phyloP scores from a whole-genome alignment of 768 basidiomycete species.

The Boletus sp. region DNA sequence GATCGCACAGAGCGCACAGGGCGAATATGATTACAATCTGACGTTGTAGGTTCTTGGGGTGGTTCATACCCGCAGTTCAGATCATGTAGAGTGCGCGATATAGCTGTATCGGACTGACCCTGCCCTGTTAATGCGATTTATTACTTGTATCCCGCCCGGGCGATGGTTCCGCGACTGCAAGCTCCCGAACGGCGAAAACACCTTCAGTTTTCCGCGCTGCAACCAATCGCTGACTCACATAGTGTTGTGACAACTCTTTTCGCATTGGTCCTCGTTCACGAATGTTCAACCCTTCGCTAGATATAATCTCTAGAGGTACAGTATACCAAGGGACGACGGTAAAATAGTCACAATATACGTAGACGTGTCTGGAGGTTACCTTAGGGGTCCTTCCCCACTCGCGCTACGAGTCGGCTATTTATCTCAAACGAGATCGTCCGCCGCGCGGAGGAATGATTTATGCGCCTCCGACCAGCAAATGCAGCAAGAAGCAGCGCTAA shows the following conservation, averaged over 20 bases:
- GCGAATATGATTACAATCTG: conserved; percentile 93
- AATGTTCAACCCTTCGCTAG: not conserved
- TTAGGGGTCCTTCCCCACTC: not conserved
- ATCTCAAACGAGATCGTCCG: not conserved
- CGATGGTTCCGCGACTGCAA: too few species aligned
- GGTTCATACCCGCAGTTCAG: not conserved
- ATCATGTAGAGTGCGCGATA: not conserved
- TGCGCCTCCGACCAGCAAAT: too few species aligned
- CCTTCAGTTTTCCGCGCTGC: too few species aligned
- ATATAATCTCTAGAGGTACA: not conserved
- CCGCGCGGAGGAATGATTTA: too few species aligned
- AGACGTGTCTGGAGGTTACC: not conserved
- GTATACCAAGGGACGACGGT: not conserved
- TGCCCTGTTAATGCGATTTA: conserved; percentile 8
- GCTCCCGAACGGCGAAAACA: not conserved
- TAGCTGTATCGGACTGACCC: not conserved
- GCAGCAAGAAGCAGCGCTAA: too few species aligned
- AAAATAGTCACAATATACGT: not conserved
- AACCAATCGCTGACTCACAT: too few species aligned
- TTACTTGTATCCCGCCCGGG: conserved; percentile 6
- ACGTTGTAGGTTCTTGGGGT: conserved; percentile 44
- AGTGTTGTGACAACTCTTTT: not conserved
- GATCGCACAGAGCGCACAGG: conserved; percentile 81
- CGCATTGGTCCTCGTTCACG: not conserved
- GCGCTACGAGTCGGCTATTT: not conserved